Percentiles rank a stretch among this genome's conserved stretches.
phyloP scores from a whole-genome alignment of 768 basidiomycete species.

The Phylloporus sp. region DNA sequence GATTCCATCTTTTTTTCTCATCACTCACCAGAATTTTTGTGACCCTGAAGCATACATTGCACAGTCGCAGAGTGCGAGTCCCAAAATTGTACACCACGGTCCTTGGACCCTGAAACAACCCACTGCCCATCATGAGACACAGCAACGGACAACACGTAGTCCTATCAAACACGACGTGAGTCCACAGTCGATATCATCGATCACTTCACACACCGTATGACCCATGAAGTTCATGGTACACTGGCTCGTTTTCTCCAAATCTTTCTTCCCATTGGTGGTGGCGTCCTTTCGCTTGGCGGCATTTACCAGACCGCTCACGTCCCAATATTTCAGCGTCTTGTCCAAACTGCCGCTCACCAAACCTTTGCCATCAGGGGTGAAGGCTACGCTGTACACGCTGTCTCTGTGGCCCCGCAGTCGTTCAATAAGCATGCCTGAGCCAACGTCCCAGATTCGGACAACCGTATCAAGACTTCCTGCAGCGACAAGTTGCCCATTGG shows the following conservation, averaged over 20 bases:
- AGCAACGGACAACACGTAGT: conserved; percentile 69
- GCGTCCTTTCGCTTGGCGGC: conserved; percentile 31
- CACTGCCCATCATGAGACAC: conserved; percentile 90
- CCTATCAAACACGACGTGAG: conserved; percentile 33
- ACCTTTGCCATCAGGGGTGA: conserved; percentile 85
- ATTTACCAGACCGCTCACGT: conserved; percentile 43
- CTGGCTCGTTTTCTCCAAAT: conserved; percentile 43
- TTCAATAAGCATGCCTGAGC: conserved; percentile 61
- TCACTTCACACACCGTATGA: conserved; percentile 60
- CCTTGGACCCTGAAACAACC: conserved; percentile 95
- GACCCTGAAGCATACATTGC: conserved; percentile 87
- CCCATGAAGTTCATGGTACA: conserved; percentile 86
- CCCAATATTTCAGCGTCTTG: conserved; percentile 86
- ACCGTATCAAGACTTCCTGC: conserved; percentile 72
- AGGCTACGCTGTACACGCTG: conserved; percentile 85
- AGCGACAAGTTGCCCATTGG: conserved; percentile 61
- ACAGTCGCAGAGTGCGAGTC: conserved; percentile 72
- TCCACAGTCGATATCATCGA: not conserved
- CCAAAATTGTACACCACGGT: conserved; percentile 94
- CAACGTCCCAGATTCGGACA: conserved; percentile 77
- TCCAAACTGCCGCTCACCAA: conserved; percentile 90
- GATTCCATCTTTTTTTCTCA: not conserved
- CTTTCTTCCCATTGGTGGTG: conserved; percentile 43
- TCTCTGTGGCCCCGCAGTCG: conserved; percentile 74
- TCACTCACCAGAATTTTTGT: conserved; percentile 59